Evolutionary conservation across 2,329 filamentous ascomycete species (phyloP).

Genomic region (Microascus cirrosus): DNA sequence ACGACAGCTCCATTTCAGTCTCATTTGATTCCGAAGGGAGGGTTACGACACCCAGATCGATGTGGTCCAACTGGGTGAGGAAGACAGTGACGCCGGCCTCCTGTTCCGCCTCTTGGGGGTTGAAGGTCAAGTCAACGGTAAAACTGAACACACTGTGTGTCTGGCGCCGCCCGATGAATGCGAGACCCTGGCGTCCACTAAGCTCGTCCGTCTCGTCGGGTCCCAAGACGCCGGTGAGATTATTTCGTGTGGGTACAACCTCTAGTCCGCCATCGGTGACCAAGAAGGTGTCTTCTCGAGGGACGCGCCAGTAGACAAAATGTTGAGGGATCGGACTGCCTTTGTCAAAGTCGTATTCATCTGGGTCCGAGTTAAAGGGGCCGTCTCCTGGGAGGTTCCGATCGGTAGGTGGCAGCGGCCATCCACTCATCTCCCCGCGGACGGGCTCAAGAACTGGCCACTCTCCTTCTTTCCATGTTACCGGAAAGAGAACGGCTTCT

Average conservation of each 20-base stretch:
- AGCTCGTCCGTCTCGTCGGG: not conserved
- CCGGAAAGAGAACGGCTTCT: constrained; percentile 38
- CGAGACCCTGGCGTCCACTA: constrained; percentile 28
- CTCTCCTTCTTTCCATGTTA: constrained; percentile 33
- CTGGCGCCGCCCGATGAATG: constrained; percentile 43
- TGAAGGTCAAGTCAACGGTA: constrained; percentile 31
- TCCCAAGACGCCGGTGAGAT: constrained; percentile 9
- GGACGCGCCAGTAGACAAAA: constrained; percentile 35
- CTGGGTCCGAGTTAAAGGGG: constrained; percentile 23
- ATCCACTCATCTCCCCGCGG: constrained; percentile 19
- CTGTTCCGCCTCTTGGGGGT: constrained; percentile 22
- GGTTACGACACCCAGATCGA: constrained; percentile 30
- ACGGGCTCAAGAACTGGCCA: constrained; percentile 30
- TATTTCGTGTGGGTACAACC: constrained; percentile 9
- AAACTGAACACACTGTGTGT: constrained; percentile 42
- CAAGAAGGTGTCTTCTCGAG: constrained; percentile 23
- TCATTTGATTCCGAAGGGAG: not conserved
- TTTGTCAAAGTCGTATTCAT: constrained; percentile 24
- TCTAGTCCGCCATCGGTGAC: constrained; percentile 19
- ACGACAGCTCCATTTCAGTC: not conserved
- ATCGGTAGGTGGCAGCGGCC: constrained; percentile 22
- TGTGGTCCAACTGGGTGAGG: constrained; percentile 40
- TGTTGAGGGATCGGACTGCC: constrained; percentile 26
- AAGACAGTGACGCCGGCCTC: constrained; percentile 43
- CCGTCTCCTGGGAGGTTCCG: constrained; percentile 16